Percentiles rank a stretch among this genome's conserved stretches.
phyloP scores from a whole-genome alignment of 306 rosid genomes.

The Carpinus viminea region DNA sequence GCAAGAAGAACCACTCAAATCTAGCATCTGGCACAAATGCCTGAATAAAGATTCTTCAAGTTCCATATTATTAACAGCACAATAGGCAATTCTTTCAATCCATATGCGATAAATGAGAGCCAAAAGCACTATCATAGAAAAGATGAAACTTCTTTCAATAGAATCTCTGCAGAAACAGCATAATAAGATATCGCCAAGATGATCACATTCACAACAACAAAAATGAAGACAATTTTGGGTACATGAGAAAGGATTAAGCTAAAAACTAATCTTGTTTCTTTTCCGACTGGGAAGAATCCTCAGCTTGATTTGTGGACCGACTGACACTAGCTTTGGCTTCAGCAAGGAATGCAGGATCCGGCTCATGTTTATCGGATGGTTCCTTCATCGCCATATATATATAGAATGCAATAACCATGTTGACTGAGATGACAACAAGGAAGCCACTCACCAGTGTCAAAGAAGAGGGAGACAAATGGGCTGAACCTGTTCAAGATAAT shows the following conservation, averaged over 20 bases:
- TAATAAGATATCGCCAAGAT: too few relatives aligned
- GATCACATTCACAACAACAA: neutral
- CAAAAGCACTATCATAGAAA: too few relatives aligned
- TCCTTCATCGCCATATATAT: constrained; percentile 88
- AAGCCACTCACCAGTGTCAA: constrained; percentile 80
- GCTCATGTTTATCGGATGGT: constrained; percentile 73
- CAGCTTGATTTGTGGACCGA: constrained; percentile 40
- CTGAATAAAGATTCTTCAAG: too few relatives aligned
- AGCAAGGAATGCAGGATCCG: constrained; percentile 75
- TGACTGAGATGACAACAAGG: constrained; percentile 85
- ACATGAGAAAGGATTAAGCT: constrained; percentile 19
- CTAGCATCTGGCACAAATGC: too few relatives aligned
- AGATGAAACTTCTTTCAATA: too few relatives aligned
- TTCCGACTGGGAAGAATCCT: constrained; percentile 42
- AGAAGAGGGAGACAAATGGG: constrained; percentile 65
- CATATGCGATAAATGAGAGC: too few relatives aligned
- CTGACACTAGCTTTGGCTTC: constrained; percentile 83
- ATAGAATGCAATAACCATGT: constrained; percentile 75
- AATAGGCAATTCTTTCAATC: too few relatives aligned
- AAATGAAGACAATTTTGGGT: neutral
- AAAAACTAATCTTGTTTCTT: constrained; percentile 63
- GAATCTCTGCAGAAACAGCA: too few relatives aligned
- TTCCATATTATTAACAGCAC: too few relatives aligned
- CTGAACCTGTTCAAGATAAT: constrained; percentile 48
- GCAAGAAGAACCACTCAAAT: too few relatives aligned